phyloP scores from a whole-genome alignment of 106 monocot genomes.

The Amphibolis antarctica region DNA sequence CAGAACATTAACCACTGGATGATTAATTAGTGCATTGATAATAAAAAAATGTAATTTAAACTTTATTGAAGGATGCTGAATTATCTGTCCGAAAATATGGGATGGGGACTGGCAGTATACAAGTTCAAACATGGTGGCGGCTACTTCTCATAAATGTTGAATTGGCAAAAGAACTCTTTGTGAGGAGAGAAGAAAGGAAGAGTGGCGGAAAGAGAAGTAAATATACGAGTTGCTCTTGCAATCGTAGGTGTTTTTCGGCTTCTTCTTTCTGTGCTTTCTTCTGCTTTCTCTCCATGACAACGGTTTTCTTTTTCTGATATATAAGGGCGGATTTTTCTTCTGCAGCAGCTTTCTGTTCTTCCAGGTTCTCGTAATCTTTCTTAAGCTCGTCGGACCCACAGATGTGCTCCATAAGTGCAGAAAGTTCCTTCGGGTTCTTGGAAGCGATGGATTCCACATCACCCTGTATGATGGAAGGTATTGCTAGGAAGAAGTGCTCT shows the following conservation, averaged over 20 bases:
- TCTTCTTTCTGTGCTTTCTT: conserved; percentile 99
- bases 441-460: conserved; percentile 98
- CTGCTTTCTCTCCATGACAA: conserved; percentile 89
- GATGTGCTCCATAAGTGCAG: conserved; percentile 82
- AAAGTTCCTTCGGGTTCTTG: conserved; percentile 96
- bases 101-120: no score
- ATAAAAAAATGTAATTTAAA: no score
- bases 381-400: conserved; percentile 94
- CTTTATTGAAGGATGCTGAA: no score
- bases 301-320: conserved; percentile 88
- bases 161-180: no score
- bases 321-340: conserved; percentile 83
- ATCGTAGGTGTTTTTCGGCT: conserved; percentile 86
- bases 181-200: background rate
- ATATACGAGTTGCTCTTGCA: conserved; percentile 82
- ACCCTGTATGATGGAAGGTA: conserved; percentile 32
- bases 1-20: no score
- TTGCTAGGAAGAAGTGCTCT: background rate
- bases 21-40: no score
- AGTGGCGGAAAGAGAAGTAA: background rate
- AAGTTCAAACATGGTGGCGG: no score
- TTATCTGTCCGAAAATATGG: no score
- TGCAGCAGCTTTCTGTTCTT: conserved; percentile 58
- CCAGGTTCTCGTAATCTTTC: conserved; percentile 80
- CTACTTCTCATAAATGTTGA: no score